These are phyloP conservation scores for Lactifluus subvellereus DNA, from an alignment of 768 basidiomycete genomes.

Conservation along the genomic window DNA sequence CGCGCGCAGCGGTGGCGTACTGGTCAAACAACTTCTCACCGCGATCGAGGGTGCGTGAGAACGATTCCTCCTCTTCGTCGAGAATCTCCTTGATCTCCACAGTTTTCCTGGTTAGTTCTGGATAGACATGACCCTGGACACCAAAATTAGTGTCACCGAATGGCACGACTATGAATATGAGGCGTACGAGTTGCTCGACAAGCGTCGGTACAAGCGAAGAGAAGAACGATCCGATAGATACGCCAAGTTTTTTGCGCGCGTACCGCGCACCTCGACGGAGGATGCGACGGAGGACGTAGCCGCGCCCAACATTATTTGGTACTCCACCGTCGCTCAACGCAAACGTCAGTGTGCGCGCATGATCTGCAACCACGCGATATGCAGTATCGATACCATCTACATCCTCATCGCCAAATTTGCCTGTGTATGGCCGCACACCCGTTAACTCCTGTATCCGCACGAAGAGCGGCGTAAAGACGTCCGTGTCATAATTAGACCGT, in stretches of 20 bases:
- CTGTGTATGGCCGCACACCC: slow-evolving; percentile 79
- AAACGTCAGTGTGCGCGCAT: slow-evolving; percentile 91
- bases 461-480: slow-evolving; percentile 90
- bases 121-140: slow-evolving; percentile 75
- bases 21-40: slow-evolving; percentile 95
- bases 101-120: slow-evolving; percentile 80
- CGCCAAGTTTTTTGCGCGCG: slow-evolving; percentile 89
- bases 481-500: slow-evolving; percentile 96
- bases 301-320: slow-evolving; percentile 92
- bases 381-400: slow-evolving; percentile 93
- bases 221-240: slow-evolving; percentile 92
- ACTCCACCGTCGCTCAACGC: slow-evolving; percentile 95
- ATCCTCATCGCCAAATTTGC: slow-evolving; percentile 94
- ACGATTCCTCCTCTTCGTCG: slow-evolving; percentile 96
- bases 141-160: slow-evolving; percentile 3
- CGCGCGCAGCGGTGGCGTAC: slow-evolving; percentile 64
- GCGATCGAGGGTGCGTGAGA: slow-evolving; percentile 93
- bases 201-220: slow-evolving; percentile 87
- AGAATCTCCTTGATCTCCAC: slow-evolving; percentile 90
- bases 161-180: not conserved
- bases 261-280: slow-evolving; percentile 92
- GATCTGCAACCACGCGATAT: slow-evolving; percentile 95
- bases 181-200: slow-evolving; percentile 76
- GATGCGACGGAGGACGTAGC: slow-evolving; percentile 94
- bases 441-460: slow-evolving; percentile 81